phyloP scores from a whole-genome alignment of 2,329 filamentous ascomycete species.

The Dendrostoma leiphaemia region DNA sequence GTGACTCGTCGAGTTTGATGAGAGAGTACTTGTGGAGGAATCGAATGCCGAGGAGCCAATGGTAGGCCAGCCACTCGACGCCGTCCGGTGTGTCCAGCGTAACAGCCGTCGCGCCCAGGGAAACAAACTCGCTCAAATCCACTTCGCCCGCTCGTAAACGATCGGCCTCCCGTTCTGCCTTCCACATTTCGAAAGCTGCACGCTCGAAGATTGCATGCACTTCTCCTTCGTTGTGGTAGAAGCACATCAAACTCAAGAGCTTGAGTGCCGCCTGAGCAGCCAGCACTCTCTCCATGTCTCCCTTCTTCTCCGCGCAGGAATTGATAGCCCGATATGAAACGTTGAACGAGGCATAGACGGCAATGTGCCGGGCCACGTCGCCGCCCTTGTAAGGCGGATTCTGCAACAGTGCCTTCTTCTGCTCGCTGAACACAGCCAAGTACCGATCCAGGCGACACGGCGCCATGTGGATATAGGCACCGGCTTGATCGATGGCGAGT shows the following conservation, averaged over 20 bases:
- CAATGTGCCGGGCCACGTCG: conserved; percentile 12
- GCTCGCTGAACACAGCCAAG: conserved; percentile 9
- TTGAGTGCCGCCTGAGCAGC: conserved; percentile 23
- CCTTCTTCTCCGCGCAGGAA: conserved; percentile 7
- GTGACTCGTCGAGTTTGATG: conserved; percentile 11
- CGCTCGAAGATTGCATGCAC: conserved; percentile 17
- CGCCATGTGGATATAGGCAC: conserved; percentile 17
- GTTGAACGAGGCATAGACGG: conserved; percentile 26
- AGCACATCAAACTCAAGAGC: conserved; percentile 26
- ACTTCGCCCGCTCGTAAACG: neutral
- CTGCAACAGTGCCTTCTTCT: conserved; percentile 17
- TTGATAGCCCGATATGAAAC: conserved; percentile 23
- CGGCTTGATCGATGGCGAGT: conserved; percentile 28
- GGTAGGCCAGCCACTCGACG: neutral
- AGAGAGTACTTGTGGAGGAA: conserved; percentile 22
- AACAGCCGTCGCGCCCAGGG: neutral
- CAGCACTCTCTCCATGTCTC: neutral
- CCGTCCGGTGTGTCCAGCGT: conserved; percentile 10
- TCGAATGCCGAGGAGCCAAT: neutral
- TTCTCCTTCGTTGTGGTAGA: conserved; percentile 27
- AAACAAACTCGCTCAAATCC: neutral
- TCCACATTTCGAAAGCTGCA: conserved; percentile 12
- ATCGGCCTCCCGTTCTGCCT: neutral
- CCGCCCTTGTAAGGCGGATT: conserved; percentile 15
- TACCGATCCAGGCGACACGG: conserved; percentile 18